Conservation (phyloP, 2,329 filamentous ascomycete species). For the Penicillium italicum region DNA sequence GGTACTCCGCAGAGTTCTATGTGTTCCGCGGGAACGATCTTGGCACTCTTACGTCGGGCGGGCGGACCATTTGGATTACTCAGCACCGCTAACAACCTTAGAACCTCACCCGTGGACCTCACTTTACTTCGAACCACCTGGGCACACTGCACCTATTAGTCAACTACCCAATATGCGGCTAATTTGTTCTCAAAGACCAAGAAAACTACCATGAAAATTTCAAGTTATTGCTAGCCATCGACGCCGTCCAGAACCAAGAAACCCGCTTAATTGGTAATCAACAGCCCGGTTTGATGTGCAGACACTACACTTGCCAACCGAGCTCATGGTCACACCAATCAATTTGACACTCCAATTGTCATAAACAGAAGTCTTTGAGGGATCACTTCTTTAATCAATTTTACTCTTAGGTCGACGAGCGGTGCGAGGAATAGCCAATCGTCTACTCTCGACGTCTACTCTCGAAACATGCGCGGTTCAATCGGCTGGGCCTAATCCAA, state of each 20-base stretch:
- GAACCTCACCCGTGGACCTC: no score
- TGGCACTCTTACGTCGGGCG: background rate
- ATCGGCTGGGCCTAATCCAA: background rate
- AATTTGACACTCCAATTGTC: background rate
- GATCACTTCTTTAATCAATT: background rate
- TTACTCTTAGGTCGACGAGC: background rate
- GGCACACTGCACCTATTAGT: background rate
- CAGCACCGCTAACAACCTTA: background rate
- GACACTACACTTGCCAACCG: background rate
- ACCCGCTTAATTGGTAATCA: background rate
- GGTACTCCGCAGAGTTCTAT: background rate
- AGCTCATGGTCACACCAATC: background rate
- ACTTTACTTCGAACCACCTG: no score
- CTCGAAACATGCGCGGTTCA: background rate
- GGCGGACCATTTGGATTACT: background rate
- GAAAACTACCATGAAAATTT: background rate
- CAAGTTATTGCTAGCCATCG: background rate
- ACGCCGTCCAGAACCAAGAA: no score
- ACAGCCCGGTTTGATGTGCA: background rate
- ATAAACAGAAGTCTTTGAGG: no score
- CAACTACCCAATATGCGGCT: background rate
- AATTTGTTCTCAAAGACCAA: background rate
- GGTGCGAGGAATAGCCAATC: background rate
- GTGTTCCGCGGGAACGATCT: background rate
- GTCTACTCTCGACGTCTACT: background rate